Conservation (phyloP, 169 alveolate species). For the Plasmodium yoelii region DNA sequence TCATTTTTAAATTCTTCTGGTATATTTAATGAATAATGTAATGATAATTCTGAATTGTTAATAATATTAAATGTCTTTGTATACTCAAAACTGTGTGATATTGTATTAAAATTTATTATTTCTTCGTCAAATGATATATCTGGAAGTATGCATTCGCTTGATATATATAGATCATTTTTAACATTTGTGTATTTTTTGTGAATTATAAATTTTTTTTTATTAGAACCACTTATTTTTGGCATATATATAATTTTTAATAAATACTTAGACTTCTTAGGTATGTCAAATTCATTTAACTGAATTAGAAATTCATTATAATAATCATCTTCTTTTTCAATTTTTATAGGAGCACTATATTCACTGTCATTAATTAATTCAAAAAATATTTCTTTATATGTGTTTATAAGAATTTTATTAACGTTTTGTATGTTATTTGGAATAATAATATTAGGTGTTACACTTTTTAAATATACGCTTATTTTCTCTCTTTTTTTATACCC, state of each 20-base stretch:
- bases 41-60: constrained; percentile 47
- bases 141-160: constrained; percentile 38
- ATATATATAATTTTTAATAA: constrained; percentile 21
- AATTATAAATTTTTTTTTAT: constrained; percentile 40
- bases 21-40: constrained; percentile 38
- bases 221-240: constrained; percentile 30
- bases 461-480: constrained; percentile 40
- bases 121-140: constrained; percentile 34
- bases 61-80: constrained; percentile 21
- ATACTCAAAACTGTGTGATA: constrained; percentile 61
- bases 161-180: constrained; percentile 14
- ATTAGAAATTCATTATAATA: constrained; percentile 39
- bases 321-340: constrained; percentile 52
- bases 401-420: constrained; percentile 35
- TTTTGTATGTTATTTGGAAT: constrained; percentile 10
- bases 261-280: constrained; percentile 30
- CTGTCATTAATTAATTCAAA: constrained; percentile 47
- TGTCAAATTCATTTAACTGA: constrained; percentile 3
- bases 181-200: constrained; percentile 69
- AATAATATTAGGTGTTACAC: constrained; percentile 64
- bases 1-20: constrained; percentile 58
- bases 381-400: constrained; percentile 25
- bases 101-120: constrained; percentile 39
- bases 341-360: constrained; percentile 13
- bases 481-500: constrained; percentile 62